Conservation (phyloP, 177 flowering plant species). For the Tripterygium wilfordii region DNA sequence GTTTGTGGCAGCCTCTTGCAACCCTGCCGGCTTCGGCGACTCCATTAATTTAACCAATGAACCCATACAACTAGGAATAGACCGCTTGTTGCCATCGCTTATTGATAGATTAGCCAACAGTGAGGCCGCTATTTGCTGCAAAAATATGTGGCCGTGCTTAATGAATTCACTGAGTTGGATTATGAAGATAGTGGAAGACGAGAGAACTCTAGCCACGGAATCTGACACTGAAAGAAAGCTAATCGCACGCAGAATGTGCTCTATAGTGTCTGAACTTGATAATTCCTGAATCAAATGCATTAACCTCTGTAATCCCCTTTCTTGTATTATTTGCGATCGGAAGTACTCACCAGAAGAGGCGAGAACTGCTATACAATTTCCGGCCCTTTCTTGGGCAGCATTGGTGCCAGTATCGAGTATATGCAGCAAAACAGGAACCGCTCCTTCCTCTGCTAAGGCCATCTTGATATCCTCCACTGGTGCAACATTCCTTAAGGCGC, state of each 20-base stretch:
- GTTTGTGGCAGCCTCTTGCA: constrained; percentile 49
- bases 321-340: constrained; percentile 34
- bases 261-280: constrained; percentile 39
- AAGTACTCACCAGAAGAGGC: constrained; percentile 46
- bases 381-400: constrained; percentile 43
- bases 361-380: constrained; percentile 41
- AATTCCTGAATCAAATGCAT: constrained; percentile 43
- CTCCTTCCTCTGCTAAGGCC: constrained; percentile 61
- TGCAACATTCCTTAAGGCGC: constrained; percentile 54
- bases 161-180: constrained; percentile 47
- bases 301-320: constrained; percentile 48
- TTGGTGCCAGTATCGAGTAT: constrained; percentile 34
- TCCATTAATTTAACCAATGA: constrained; percentile 69
- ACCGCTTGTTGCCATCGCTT: constrained; percentile 53
- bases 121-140: constrained; percentile 48
- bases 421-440: constrained; percentile 43
- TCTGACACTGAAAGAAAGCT: constrained; percentile 36
- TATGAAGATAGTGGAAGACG: constrained; percentile 43
- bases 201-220: constrained; percentile 20
- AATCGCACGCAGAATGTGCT: constrained; percentile 50
- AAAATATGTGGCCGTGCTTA: constrained; percentile 34
- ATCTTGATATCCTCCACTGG: constrained; percentile 44
- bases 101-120: constrained; percentile 44
- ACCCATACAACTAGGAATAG: constrained; percentile 45
- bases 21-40: constrained; percentile 54